Percentiles rank a stretch among this genome's conserved stretches.
Conservation (phyloP, 2,329 filamentous ascomycete genomes). For the Knufia petricola region DNA sequence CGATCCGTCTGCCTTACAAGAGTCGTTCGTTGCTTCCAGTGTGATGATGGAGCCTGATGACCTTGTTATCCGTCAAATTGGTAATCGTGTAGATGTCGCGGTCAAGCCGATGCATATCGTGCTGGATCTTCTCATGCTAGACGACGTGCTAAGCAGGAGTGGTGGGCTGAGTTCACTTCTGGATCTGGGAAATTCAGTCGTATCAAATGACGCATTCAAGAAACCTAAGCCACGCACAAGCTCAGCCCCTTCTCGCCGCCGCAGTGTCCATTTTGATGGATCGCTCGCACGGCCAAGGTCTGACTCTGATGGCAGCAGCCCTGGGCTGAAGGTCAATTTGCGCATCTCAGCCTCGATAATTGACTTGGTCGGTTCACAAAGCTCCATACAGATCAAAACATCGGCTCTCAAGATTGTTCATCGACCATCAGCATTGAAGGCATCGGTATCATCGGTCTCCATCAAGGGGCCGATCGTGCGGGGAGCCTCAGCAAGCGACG, state of each 20-base stretch:
- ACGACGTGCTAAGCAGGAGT: constrained; percentile 80
- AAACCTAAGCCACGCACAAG: constrained; percentile 12
- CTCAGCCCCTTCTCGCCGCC: constrained; percentile 25
- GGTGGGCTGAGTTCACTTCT: constrained; percentile 86
- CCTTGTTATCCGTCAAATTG: constrained; percentile 13
- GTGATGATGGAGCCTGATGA: constrained; percentile 22
- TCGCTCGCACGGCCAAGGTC: constrained; percentile 14
- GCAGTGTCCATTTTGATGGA: constrained; percentile 51
- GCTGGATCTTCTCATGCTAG: constrained; percentile 68
- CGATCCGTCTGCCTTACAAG: constrained; percentile 21
- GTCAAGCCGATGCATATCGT: constrained; percentile 69
- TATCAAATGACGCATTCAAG: constrained; percentile 54
- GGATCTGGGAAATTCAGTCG: constrained; percentile 76
- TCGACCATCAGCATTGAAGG: constrained; percentile 59
- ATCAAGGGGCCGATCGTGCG: constrained; percentile 54
- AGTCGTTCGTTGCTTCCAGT: constrained; percentile 14
- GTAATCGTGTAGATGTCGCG: constrained; percentile 47
- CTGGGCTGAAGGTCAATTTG: constrained; percentile 56
- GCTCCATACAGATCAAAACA: constrained; percentile 63
- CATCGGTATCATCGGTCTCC: constrained; percentile 67
- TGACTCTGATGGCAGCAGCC: constrained; percentile 12
- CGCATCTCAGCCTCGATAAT: constrained; percentile 68
- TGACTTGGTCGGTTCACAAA: constrained; percentile 66
- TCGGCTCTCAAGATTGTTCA: constrained; percentile 74
- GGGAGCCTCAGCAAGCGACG: constrained; percentile 41